Evolutionary conservation across 1,284 basidiomycete species (phyloP), one percentile per base, ranked within the genome.

Genomic region (Heterobasidion parviporum): DNA sequence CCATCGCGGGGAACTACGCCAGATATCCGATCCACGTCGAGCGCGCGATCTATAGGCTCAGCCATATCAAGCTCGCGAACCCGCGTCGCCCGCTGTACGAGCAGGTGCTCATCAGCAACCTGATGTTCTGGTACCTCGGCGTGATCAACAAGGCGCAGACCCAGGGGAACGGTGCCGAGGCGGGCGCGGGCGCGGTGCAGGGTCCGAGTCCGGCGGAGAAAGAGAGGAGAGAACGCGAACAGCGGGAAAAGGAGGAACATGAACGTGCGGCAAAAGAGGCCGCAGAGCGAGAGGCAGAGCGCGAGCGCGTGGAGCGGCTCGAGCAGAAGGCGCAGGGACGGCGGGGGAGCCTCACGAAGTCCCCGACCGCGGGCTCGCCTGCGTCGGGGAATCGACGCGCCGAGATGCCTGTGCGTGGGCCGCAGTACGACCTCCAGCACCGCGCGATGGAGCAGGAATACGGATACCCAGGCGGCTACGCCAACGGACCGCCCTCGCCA

Each of bases 91-190:
- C 97, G 16, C 77, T 99, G 15, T 98, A 97, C 66, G 97, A 99
- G 74, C 96, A 99, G 71, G 96, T 99, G 52, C 75, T 99, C 59
- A 99, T 99, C 70, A 97, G 94, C 65, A 99, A 99, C 70, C 78
- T 99, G 63, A 99, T 98, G 95, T 99, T 99, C 78, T 99, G 96
- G 96, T 99, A 99, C 69, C 80, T 99, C 44, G 92, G 93, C n/a
- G 84, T 99, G 61, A 97, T 99, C 72, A 98, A 98, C 69, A 94
- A 89, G 72, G 78, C 84, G 34, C 85, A 60, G 36, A 26, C 26
- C 26, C 58, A 84, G 66, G 61, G 68, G 71, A 54, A 58, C 43
- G 35, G 7, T 45, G 34, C 57, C 34, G 38, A 50, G 14, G 50
- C 55, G 16, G 32, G 44, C 0, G 58, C 46, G 18, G 72, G 70